Evolutionary conservation across 2,329 filamentous ascomycete species (phyloP), one percentile per base, ranked within the genome.

Genomic region (Rasamsonia emersonii): DNA sequence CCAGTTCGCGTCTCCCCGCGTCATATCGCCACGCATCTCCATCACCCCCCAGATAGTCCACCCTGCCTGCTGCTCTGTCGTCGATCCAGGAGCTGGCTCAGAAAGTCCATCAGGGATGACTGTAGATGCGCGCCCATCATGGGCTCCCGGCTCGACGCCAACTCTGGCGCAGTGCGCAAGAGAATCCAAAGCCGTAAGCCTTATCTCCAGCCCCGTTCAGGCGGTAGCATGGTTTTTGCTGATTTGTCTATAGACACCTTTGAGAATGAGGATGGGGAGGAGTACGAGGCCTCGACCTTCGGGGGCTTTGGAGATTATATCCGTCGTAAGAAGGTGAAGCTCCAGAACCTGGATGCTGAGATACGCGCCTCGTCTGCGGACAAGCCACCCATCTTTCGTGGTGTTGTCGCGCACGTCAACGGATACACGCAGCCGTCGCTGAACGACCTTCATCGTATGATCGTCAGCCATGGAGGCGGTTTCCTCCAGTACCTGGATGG

Each of bases 351-450:
- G 18, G 91, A 98, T 59, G 79, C 78, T 6, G 76, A 93, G 33
- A 67, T 93, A 26, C 79, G 89, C 37, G 72, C 81, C 18, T 66
- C 75, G 3, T 74, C 78, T 1, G 59, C 65, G 0, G 77, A 80
- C 43, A 85, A 82, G 42, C 85, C 86, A 7, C 77, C 75, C 40
- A 86, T 98, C 32, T 98, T 98, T 68, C 85, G 81, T 45, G 86
- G 86, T 1, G 72, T 96, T 6, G 86, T 94, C 9, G 86, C 81
- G 7, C 85, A 95, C 59, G 82, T 98, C 15, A 93, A 88, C 47
- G 91, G 91, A 29, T 98, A 96, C 54, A 98, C 91, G 0, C 89
- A 96, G 48, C 91, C 91, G 1, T 86, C 88, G 1, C 67, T 95
- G 32, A 88, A 86, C 46, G 77, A 94, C 68, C 73, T 98, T 11